These are phyloP conservation scores for Penicillium janthinellum DNA, from an alignment of 2,329 filamentous ascomycete genomes.

Conservation along the genomic window DNA sequence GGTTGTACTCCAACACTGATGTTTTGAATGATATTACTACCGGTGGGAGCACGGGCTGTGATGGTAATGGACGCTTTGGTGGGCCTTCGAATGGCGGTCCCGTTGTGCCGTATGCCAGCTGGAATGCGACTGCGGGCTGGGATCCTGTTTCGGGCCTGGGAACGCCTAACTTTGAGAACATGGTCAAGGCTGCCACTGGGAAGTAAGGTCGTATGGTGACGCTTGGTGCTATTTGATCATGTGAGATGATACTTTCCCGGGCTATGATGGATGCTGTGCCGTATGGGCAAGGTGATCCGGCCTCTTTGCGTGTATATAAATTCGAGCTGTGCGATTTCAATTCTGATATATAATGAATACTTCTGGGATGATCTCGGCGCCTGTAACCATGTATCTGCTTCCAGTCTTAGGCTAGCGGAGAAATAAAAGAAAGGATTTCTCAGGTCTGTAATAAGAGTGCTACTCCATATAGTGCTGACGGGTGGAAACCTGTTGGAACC, in stretches of 20 bases:
- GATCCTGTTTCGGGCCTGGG: constrained; percentile 53
- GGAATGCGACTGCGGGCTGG: constrained; percentile 55
- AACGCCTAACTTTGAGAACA: constrained; percentile 35
- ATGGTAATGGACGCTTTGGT: constrained; percentile 46
- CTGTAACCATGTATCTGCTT: no score
- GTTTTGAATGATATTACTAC: constrained; percentile 53
- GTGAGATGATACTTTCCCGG: background rate
- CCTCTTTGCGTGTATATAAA: background rate
- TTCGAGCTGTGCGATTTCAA: background rate
- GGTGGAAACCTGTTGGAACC: no score
- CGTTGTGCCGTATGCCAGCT: constrained; percentile 49
- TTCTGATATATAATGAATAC: constrained; percentile 1
- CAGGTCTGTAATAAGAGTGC: no score
- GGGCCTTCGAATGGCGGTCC: constrained; percentile 43
- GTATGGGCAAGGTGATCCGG: background rate
- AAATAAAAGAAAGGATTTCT: no score
- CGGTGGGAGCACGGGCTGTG: constrained; percentile 52
- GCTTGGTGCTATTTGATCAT: background rate
- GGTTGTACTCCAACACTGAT: constrained; percentile 52
- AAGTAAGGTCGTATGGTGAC: background rate
- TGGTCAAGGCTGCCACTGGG: constrained; percentile 20
- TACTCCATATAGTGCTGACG: no score
- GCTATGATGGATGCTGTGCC: background rate
- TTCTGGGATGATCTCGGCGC: background rate
- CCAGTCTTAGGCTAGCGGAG: no score